Base-by-base conservation (phyloP, 2,329 filamentous ascomycete genomes). In the Neofusicoccum laricinum region DNA sequence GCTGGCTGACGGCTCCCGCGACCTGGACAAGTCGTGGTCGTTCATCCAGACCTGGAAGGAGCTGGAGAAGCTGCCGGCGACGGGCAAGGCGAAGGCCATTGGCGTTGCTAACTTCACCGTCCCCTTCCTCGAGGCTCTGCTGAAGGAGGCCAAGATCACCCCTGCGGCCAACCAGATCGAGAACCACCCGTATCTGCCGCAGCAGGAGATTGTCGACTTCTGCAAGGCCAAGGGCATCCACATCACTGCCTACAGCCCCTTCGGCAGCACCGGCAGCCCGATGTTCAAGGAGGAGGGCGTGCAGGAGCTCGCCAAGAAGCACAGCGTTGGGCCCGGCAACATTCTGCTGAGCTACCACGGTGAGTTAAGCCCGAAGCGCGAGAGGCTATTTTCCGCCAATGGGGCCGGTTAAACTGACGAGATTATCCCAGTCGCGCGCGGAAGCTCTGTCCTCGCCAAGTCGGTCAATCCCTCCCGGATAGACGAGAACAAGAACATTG, bases 1-100 rank as follows among this genome's bases (percentile, higher is more conserved):
- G 76, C 86, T 86, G 59, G 80, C 86, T 14, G 89, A 94, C 73
- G 91, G 91, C 68, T 84, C 83, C 50, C 87, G 91, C 67, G 91
- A 96, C 75, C 86, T 95, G 63, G 82, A 90, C 73, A 83, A 78
- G 70, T 82, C 81, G 68, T 88, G 89, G 82, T 87, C 87, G 70
- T 90, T 94, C 76, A 80, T 90, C 68, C 83, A 91, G 65, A 92
- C 90, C 57, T 96, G 90, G 90, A 88, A 88, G 79, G 85, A 84
- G 75, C 88, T 92, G 84, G 90, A 92, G 81, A 84, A 82, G 67
- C 79, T 91, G 41, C 75, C 74, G 14, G 40, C 45, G 10, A 78
- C 78, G 25, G 77, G 79, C 63, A 82, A 82, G 68, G 75, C 77
- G 59, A 82, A 81, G 72, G 80, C 80, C 21, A 82, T 83, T 65